phyloP scores from a whole-genome alignment of 805 yeast species.

The Ascoidea rubescens region DNA sequence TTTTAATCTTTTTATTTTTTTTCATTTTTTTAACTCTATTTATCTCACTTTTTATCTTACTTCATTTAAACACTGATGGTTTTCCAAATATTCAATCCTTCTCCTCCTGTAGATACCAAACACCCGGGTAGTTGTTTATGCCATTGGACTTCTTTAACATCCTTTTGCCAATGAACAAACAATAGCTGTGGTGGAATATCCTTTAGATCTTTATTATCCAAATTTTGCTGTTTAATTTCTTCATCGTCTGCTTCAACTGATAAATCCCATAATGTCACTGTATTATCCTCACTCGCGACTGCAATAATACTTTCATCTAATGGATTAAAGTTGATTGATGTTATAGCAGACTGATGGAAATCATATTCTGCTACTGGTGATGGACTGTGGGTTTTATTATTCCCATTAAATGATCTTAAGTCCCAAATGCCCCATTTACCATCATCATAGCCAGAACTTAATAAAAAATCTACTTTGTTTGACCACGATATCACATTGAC shows the following conservation, averaged over 20 bases:
- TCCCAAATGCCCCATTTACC: constrained; percentile 99
- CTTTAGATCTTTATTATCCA: constrained; percentile 64
- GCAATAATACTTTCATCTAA: constrained; percentile 91
- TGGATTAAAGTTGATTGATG: constrained; percentile 90
- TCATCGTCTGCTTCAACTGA: constrained; percentile 99
- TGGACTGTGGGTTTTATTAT: constrained; percentile 16
- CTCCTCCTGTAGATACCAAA: constrained; percentile 87
- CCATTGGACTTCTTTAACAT: constrained; percentile 97
- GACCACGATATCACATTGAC: constrained; percentile 96
- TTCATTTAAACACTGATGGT: constrained; percentile 68
- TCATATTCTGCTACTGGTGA: constrained; percentile 89
- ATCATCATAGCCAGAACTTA: constrained; percentile 95
- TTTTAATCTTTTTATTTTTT: no score
- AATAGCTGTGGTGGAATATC: constrained; percentile 91
- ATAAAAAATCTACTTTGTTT: constrained; percentile 66
- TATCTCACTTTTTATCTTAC: not conserved
- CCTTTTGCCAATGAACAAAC: constrained; percentile 96
- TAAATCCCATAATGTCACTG: constrained; percentile 95
- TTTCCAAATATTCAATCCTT: constrained; percentile 91
- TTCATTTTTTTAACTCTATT: not conserved
- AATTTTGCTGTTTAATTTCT: constrained; percentile 76
- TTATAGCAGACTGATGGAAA: constrained; percentile 88
- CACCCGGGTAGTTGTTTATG: constrained; percentile 95
- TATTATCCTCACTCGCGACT: constrained; percentile 91
- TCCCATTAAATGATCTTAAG: constrained; percentile 54